Evolutionary conservation across 1,284 basidiomycete genomes (phyloP).

Genomic region (Irpex sp.): DNA sequence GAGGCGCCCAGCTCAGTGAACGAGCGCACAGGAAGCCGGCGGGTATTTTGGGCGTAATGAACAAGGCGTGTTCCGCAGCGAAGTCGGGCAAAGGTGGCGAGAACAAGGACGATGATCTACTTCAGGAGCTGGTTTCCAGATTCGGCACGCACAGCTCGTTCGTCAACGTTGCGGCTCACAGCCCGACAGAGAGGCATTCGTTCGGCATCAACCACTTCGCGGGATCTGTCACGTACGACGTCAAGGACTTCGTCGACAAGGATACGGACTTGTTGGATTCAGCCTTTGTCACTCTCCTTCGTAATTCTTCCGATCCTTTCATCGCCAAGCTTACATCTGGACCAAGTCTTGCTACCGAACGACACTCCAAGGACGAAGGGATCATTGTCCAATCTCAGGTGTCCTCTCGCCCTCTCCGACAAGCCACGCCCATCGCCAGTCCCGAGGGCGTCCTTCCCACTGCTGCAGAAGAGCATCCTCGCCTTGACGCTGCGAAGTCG

Average conservation of each 20-base stretch:
- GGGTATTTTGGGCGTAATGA: constrained; percentile 73
- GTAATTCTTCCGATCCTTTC: constrained; percentile 70
- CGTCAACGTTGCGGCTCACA: constrained; percentile 42
- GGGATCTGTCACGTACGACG: constrained; percentile 74
- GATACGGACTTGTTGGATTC: constrained; percentile 84
- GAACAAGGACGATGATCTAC: constrained; percentile 68
- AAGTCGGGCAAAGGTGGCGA: constrained; percentile 75
- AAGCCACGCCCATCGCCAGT: constrained; percentile 42
- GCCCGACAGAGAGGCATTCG: constrained; percentile 37
- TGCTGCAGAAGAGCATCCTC: constrained; percentile 38
- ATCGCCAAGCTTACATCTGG: constrained; percentile 84
- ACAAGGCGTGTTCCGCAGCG: constrained; percentile 65
- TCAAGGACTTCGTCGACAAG: constrained; percentile 70
- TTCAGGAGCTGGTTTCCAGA: constrained; percentile 66
- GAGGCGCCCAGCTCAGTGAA: constrained; percentile 70
- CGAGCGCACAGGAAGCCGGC: constrained; percentile 67
- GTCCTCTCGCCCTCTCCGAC: constrained; percentile 59
- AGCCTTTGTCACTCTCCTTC: constrained; percentile 79
- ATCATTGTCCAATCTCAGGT: constrained; percentile 90
- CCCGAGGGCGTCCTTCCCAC: constrained; percentile 29
- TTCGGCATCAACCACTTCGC: constrained; percentile 91
- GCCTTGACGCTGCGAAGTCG: constrained; percentile 67
- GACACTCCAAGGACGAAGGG: constrained; percentile 73
- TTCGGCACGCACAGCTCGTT: constrained; percentile 81
- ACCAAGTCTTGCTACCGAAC: constrained; percentile 75